These are phyloP conservation scores for Lipomyces sp. DNA, from an alignment of 805 yeast genomes.

Conservation along the genomic window DNA sequence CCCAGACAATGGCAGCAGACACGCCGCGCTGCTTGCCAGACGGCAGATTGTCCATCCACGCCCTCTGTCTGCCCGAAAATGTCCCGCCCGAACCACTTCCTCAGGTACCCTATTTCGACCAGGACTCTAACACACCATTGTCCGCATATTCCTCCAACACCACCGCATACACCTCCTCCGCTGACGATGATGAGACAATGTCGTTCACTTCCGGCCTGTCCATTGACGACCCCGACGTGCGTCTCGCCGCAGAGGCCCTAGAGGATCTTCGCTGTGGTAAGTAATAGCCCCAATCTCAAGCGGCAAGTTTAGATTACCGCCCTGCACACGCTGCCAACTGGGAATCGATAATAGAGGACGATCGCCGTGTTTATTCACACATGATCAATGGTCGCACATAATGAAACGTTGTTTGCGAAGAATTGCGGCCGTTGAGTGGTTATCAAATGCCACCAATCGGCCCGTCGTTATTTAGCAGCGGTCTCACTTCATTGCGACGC, in stretches of 20 bases:
- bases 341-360: not conserved
- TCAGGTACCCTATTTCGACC: not conserved
- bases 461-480: too few species aligned
- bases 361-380: not conserved
- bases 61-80: constrained; percentile 17
- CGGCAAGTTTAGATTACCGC: not conserved
- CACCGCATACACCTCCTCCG: constrained; percentile 24
- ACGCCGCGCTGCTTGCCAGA: constrained; percentile 14
- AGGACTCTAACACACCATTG: constrained; percentile 21
- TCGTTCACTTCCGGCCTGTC: constrained; percentile 36
- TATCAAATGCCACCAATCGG: too few species aligned
- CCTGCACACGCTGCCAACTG: not conserved
- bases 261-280: constrained; percentile 39
- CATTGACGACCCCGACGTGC: constrained; percentile 39
- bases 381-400: too few species aligned
- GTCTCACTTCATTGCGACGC: too few species aligned
- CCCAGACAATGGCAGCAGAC: constrained; percentile 4
- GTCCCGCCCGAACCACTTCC: not conserved
- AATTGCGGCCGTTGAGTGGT: too few species aligned
- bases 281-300: constrained; percentile 11
- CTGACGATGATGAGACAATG: constrained; percentile 34
- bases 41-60: constrained; percentile 30
- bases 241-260: constrained; percentile 43
- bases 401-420: too few species aligned
- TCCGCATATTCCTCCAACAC: constrained; percentile 28